phyloP scores from a whole-genome alignment of 1,284 basidiomycete genomes.

The Pholiota adiposa region DNA sequence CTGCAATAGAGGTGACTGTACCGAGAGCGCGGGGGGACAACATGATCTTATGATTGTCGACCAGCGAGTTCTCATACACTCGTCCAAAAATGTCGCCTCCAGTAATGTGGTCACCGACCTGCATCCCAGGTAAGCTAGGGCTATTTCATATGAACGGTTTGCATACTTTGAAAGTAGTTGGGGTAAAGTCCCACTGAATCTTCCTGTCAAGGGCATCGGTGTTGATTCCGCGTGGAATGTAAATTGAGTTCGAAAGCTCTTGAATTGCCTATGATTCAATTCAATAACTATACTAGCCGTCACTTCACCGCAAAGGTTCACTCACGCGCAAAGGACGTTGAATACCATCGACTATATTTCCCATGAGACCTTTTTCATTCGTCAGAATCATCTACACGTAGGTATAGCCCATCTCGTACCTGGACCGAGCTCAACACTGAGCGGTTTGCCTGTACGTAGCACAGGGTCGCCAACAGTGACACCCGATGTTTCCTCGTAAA shows the following conservation, averaged over 20 bases:
- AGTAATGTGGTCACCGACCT: constrained; percentile 96
- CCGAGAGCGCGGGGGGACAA: constrained; percentile 92
- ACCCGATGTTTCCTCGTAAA: constrained; percentile 99
- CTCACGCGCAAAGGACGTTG: constrained; percentile 87
- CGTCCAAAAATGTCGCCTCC: constrained; percentile 96
- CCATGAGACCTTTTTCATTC: constrained; percentile 84
- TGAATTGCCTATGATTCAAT: constrained; percentile 76
- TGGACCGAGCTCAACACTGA: constrained; percentile 97
- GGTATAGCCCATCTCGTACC: constrained; percentile 49
- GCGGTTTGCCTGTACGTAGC: constrained; percentile 94
- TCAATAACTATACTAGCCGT: constrained; percentile 14
- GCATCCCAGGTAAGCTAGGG: background rate
- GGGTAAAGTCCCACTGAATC: constrained; percentile 95
- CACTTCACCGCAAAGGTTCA: constrained; percentile 15
- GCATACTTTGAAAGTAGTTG: constrained; percentile 75
- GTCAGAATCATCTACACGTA: background rate
- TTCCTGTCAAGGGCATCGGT: constrained; percentile 92
- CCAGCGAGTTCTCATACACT: constrained; percentile 97
- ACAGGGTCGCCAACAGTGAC: constrained; percentile 99
- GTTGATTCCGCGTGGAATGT: constrained; percentile 98
- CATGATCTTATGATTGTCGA: constrained; percentile 98
- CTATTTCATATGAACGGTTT: background rate
- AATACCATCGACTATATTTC: constrained; percentile 98
- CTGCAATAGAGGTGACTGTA: constrained; percentile 92
- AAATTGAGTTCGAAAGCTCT: constrained; percentile 96